phyloP scores from a whole-genome alignment of 2,329 filamentous ascomycete species.

The Pseudogymnoascus sp. region DNA sequence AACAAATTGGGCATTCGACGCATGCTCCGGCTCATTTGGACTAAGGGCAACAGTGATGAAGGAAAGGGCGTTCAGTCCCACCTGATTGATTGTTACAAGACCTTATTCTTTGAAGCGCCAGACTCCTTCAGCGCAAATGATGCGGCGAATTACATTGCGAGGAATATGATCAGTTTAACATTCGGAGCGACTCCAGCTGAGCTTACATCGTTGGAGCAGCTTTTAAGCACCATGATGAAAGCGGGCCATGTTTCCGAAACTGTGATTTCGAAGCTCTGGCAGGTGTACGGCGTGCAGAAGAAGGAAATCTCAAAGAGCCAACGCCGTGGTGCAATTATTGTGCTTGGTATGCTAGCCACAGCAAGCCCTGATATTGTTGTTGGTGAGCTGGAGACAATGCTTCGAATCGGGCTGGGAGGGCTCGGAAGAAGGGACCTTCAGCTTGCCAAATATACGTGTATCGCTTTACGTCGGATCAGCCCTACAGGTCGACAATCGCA shows the following conservation, averaged over 20 bases:
- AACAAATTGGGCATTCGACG: slow-evolving; percentile 86
- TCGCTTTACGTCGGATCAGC: slow-evolving; percentile 85
- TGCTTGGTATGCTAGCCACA: slow-evolving; percentile 90
- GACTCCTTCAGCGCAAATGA: slow-evolving; percentile 82
- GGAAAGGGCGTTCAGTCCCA: slow-evolving; percentile 97
- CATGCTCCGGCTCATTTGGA: slow-evolving; percentile 98
- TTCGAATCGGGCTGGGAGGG: slow-evolving; percentile 77
- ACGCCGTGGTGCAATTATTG: slow-evolving; percentile 86
- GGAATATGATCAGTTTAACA: slow-evolving; percentile 98
- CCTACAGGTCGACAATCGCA: slow-evolving; percentile 74
- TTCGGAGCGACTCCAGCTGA: slow-evolving; percentile 94
- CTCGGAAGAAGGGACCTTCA: slow-evolving; percentile 77
- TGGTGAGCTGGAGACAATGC: slow-evolving; percentile 89
- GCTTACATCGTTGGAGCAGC: slow-evolving; percentile 87
- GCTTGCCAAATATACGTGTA: slow-evolving; percentile 90
- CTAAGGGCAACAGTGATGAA: slow-evolving; percentile 97
- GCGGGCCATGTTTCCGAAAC: slow-evolving; percentile 76
- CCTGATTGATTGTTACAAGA: slow-evolving; percentile 92
- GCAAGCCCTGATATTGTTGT: slow-evolving; percentile 90
- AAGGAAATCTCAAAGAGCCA: slow-evolving; percentile 89
- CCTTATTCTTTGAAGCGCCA: slow-evolving; percentile 92
- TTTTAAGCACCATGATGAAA: slow-evolving; percentile 97
- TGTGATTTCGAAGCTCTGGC: slow-evolving; percentile 90
- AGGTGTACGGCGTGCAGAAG: slow-evolving; percentile 91
- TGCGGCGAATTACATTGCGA: slow-evolving; percentile 87